Evolutionary conservation across 202 grass and related monocot genomes (phyloP).

Genomic region (Bolboschoenoplectus hybrid): DNA sequence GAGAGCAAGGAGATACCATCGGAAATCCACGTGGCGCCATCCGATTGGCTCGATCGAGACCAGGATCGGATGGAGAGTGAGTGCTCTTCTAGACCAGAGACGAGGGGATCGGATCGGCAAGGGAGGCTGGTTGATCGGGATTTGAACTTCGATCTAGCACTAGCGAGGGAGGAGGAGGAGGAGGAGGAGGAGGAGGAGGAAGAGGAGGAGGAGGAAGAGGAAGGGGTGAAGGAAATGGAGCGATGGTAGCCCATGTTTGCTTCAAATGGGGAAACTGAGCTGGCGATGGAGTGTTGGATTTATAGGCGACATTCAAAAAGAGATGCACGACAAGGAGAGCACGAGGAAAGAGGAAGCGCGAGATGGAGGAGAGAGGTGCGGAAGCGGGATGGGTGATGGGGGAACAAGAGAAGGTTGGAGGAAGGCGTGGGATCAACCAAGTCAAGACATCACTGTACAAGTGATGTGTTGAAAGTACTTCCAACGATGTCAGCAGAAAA

Average conservation of each 20-base stretch:
- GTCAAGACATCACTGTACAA: neutral
- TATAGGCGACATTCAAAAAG: conserved; percentile 10
- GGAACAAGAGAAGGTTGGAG: neutral
- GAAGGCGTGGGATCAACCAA: neutral
- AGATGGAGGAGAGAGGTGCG: conserved; percentile 38
- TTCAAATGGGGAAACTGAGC: neutral
- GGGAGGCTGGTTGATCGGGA: conserved; percentile 55
- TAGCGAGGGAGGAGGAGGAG: neutral
- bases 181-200: conserved; percentile 46
- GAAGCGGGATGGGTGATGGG: neutral
- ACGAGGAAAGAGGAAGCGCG: neutral
- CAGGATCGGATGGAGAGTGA: conserved; percentile 41
- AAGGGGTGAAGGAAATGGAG: conserved; percentile 49
- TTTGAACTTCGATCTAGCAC: conserved; percentile 25
- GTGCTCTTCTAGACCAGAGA: conserved; percentile 48
- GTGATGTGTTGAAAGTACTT: neutral
- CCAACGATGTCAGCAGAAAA: too few species aligned
- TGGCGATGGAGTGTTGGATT: conserved; percentile 5
- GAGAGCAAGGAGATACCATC: conserved; percentile 35
- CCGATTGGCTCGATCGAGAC: conserved; percentile 18
- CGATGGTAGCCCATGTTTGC: conserved; percentile 9
- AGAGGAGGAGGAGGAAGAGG: conserved; percentile 46
- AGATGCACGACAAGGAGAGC: conserved; percentile 48
- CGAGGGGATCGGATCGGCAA: conserved; percentile 57
- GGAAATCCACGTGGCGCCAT: conserved; percentile 42